Percentiles rank a stretch among this genome's conserved stretches.
These are phyloP conservation scores for Syzygium jambos DNA, from an alignment of 345 rosid species.

Conservation along the genomic window DNA sequence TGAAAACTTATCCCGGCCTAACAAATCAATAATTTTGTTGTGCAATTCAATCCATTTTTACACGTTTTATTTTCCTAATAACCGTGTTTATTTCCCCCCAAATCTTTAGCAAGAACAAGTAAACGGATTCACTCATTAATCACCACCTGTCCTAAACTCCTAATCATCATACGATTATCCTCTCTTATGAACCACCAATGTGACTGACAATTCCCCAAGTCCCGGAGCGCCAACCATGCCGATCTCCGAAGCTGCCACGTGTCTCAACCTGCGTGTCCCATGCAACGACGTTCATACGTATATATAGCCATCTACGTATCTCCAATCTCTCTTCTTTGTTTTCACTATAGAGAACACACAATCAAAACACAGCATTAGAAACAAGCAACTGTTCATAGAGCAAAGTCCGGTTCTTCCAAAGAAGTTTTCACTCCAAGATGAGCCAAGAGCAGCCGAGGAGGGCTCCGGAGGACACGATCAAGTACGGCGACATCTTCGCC, in stretches of 20 bases:
- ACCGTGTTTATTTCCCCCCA: background rate
- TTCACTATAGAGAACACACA: background rate
- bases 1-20: background rate
- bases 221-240: background rate
- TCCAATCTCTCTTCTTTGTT: background rate
- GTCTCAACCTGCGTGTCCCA: background rate
- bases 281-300: background rate
- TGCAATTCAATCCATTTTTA: background rate
- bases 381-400: background rate
- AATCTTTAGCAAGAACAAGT: background rate
- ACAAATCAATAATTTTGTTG: background rate
- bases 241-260: background rate
- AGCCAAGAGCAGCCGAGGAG: conserved; percentile 27
- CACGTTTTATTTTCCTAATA: background rate
- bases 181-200: background rate
- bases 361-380: background rate
- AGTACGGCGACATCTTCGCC: conserved; percentile 20
- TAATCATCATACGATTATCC: background rate
- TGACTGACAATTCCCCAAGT: background rate
- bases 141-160: background rate
- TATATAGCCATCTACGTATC: background rate
- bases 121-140: background rate
- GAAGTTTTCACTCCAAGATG: conserved; percentile 7
- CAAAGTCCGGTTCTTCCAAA: background rate
- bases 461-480: conserved; percentile 11